A percentile compares a stretch with the other conserved stretches of the same genome.
phyloP scores from a whole-genome alignment of 2,329 filamentous ascomycete species.

The Hortaea werneckii region DNA sequence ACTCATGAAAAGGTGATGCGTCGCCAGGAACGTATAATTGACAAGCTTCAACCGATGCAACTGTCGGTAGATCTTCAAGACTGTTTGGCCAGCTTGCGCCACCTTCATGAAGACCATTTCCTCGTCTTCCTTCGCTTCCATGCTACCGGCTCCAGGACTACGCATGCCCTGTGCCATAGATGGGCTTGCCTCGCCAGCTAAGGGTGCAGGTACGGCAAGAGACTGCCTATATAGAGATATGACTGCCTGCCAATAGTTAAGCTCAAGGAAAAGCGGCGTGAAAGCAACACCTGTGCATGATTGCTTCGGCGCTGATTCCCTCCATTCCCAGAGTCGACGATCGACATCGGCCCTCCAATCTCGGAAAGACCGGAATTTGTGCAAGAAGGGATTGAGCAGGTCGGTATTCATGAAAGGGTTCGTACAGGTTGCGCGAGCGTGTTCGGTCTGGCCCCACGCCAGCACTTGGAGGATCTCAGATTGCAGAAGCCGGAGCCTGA shows the following conservation, averaged over 20 bases:
- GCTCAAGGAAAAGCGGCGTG: constrained; percentile 76
- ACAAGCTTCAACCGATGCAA: constrained; percentile 62
- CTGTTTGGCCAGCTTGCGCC: constrained; percentile 87
- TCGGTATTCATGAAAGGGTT: constrained; percentile 69
- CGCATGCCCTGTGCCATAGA: constrained; percentile 46
- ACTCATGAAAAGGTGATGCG: constrained; percentile 94
- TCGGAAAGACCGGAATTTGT: constrained; percentile 73
- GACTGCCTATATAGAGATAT: constrained; percentile 90
- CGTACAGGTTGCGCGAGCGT: constrained; percentile 56
- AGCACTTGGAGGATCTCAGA: constrained; percentile 92
- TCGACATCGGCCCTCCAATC: constrained; percentile 86
- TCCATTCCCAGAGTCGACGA: constrained; percentile 74
- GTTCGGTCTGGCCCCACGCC: constrained; percentile 81
- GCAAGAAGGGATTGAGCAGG: constrained; percentile 75
- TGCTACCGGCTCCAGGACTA: constrained; percentile 43
- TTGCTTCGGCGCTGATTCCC: constrained; percentile 66
- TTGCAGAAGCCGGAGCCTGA: constrained; percentile 76
- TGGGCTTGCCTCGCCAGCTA: constrained; percentile 64
- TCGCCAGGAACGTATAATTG: constrained; percentile 58
- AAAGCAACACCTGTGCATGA: constrained; percentile 79
- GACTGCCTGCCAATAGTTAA: constrained; percentile 96
- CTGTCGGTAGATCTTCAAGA: constrained; percentile 80
- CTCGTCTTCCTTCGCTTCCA: constrained; percentile 67
- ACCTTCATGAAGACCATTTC: constrained; percentile 90
- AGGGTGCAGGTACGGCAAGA: constrained; percentile 67